These are phyloP conservation scores for Magnusiomyces tetraspermus DNA, from an alignment of 1,139 yeast species.

Conservation along the genomic window DNA sequence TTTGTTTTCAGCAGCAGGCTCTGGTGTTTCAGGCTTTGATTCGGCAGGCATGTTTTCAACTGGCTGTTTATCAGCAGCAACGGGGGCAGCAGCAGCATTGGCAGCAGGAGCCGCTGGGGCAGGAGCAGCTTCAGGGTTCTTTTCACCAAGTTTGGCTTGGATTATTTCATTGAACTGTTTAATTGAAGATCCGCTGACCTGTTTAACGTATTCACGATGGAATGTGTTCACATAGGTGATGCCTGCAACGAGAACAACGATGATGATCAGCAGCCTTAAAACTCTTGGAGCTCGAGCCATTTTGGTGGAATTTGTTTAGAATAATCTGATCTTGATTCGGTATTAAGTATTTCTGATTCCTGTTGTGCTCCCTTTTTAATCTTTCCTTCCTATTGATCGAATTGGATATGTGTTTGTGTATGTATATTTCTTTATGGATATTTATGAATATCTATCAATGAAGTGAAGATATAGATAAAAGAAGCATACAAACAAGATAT, in stretches of 20 bases:
- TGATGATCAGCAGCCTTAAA: neutral
- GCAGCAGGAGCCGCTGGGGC: neutral
- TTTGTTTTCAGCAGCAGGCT: neutral
- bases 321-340: no score
- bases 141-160: slow-evolving; percentile 1
- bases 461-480: no score
- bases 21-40: neutral
- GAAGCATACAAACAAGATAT: no score
- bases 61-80: neutral
- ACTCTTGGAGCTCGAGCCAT: slow-evolving; percentile 2
- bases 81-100: neutral
- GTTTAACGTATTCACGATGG: slow-evolving; percentile 1
- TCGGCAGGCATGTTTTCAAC: neutral
- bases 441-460: no score
- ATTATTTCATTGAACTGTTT: neutral
- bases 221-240: neutral
- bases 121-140: neutral
- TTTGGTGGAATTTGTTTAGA: neutral
- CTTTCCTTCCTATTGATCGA: no score
- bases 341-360: no score
- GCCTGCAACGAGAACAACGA: neutral
- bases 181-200: neutral
- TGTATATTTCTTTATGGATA: no score
- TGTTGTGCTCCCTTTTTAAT: no score
- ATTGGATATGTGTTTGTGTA: no score